Conservation (phyloP, 495 filamentous ascomycete genomes). For the Cetradonia linearis region DNA sequence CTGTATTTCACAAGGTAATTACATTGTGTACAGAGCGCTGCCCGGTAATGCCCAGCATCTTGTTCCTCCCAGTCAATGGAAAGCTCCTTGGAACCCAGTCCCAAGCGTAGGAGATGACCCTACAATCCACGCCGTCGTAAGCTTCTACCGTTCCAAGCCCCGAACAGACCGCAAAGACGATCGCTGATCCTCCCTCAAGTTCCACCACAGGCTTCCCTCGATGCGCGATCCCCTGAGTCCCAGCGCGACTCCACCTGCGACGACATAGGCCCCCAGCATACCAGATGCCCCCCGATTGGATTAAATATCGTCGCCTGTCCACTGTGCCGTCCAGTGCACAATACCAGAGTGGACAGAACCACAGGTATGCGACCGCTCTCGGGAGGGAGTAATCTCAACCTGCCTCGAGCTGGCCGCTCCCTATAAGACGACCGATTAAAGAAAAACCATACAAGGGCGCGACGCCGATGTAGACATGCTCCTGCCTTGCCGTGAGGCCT, state of each 20-base stretch:
- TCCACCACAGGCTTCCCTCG: constrained; percentile 35
- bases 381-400: constrained; percentile 24
- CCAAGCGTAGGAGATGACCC: constrained; percentile 44
- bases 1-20: constrained; percentile 15
- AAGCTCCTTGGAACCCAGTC: constrained; percentile 38
- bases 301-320: constrained; percentile 31
- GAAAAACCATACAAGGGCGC: constrained; percentile 27
- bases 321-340: constrained; percentile 37
- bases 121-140: constrained; percentile 29
- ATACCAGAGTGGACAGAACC: constrained; percentile 34
- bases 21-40: constrained; percentile 24
- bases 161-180: constrained; percentile 29
- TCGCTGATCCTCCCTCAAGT: constrained; percentile 29
- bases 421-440: constrained; percentile 34
- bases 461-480: constrained; percentile 32
- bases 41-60: constrained; percentile 39
- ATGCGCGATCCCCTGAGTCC: constrained; percentile 21
- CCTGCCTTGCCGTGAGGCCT: constrained; percentile 50
- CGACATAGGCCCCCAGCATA: constrained; percentile 27
- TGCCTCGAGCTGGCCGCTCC: constrained; percentile 24
- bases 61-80: constrained; percentile 32
- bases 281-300: constrained; percentile 33
- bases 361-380: constrained; percentile 21
- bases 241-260: constrained; percentile 16
- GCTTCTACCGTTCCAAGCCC: constrained; percentile 18